Conservation (phyloP, 495 filamentous ascomycete species). For the Pyronema domesticum region DNA sequence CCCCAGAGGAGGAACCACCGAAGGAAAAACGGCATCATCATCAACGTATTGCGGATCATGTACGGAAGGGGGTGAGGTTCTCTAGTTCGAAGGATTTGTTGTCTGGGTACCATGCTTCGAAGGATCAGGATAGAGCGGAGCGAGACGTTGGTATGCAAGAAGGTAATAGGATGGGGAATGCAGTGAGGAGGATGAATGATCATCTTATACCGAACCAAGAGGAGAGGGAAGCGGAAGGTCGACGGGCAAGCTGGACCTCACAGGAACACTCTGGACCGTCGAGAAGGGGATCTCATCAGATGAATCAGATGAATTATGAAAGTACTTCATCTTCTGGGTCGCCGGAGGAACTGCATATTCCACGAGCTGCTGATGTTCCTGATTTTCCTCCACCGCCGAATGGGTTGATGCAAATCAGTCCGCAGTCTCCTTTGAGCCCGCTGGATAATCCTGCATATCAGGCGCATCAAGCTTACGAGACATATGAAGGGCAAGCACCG, state of each 20-base stretch:
- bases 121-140: slow-evolving; percentile 11
- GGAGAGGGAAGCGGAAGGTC: slow-evolving; percentile 2
- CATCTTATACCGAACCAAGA: slow-evolving; percentile 4
- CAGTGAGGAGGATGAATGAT: slow-evolving; percentile 4
- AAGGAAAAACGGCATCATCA: not conserved
- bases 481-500: not conserved
- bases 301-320: not conserved
- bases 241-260: slow-evolving; percentile 1
- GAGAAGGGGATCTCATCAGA: not conserved
- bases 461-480: not conserved
- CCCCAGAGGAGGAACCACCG: not conserved
- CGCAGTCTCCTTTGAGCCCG: not conserved
- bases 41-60: not conserved
- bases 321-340: not conserved
- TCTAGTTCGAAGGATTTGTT: slow-evolving; percentile 7
- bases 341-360: not conserved
- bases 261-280: not conserved
- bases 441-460: not conserved
- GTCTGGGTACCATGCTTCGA: slow-evolving; percentile 6
- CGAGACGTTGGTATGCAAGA: not conserved
- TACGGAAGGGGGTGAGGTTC: slow-evolving; percentile 5
- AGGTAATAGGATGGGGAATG: slow-evolving; percentile 7
- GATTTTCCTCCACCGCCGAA: not conserved
- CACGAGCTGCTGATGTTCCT: slow-evolving; percentile 1
- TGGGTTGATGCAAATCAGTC: not conserved